Evolutionary conservation across 2,329 filamentous ascomycete genomes (phyloP).

Genomic region (Aspergillus jensenii): DNA sequence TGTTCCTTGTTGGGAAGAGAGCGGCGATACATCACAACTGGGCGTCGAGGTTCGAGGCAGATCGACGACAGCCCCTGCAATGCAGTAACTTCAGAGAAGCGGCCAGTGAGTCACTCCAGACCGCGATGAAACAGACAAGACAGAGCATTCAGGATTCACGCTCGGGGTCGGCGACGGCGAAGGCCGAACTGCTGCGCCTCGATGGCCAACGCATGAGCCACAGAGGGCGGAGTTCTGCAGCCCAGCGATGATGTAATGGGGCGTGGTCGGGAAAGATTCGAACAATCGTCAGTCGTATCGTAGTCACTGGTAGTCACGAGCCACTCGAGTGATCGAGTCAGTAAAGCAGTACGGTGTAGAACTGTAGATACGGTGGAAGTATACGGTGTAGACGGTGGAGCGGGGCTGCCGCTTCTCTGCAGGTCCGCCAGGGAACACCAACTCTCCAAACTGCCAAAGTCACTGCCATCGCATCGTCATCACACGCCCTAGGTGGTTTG

Average conservation of each 20-base stretch:
- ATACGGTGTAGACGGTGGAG: background rate
- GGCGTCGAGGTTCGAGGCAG: background rate
- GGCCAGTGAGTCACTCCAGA: too few relatives aligned
- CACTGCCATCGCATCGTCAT: too few relatives aligned
- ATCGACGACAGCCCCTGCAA: background rate
- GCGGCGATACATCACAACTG: slow-evolving; percentile 3
- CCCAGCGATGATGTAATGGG: slow-evolving; percentile 8
- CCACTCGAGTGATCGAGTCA: too few relatives aligned
- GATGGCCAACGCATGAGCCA: slow-evolving; percentile 8
- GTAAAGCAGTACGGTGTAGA: too few relatives aligned
- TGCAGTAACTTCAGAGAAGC: background rate
- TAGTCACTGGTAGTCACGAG: too few relatives aligned
- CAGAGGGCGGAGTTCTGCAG: slow-evolving; percentile 17
- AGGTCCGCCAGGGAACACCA: background rate
- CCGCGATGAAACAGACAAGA: too few relatives aligned
- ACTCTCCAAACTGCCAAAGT: background rate
- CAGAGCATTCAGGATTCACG: too few relatives aligned
- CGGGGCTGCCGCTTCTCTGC: background rate
- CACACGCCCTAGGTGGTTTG: too few relatives aligned
- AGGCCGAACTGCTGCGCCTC: slow-evolving; percentile 12
- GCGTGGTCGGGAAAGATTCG: background rate
- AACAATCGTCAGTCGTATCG: background rate
- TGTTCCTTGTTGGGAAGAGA: background rate
- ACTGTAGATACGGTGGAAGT: background rate
- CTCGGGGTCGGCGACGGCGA: background rate